Percentiles rank a stretch among this genome's conserved stretches.
phyloP scores from a whole-genome alignment of 208 protist genomes.

The Acanthamoeba lenticulata region DNA sequence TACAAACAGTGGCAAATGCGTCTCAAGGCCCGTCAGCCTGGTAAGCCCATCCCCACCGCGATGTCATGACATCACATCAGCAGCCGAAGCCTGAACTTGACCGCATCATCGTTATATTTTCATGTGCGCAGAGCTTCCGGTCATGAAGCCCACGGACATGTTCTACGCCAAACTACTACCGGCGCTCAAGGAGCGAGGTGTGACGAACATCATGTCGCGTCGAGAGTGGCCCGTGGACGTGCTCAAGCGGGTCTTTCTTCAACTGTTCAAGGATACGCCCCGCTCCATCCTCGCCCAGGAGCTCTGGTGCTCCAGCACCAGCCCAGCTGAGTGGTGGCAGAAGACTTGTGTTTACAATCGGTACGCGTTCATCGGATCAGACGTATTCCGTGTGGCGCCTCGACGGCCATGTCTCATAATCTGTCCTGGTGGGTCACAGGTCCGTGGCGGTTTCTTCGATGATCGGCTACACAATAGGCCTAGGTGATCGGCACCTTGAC shows the following conservation, averaged over 20 bases:
- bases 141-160: slow-evolving; percentile 76
- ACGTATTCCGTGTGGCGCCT: background rate
- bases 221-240: slow-evolving; percentile 78
- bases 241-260: slow-evolving; percentile 29
- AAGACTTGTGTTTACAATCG: slow-evolving; percentile 54
- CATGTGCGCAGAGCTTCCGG: background rate
- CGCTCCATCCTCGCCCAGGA: background rate
- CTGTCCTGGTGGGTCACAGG: background rate
- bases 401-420: background rate
- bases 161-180: slow-evolving; percentile 76
- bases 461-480: slow-evolving; percentile 94
- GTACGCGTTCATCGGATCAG: background rate
- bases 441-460: slow-evolving; percentile 91
- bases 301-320: slow-evolving; percentile 52
- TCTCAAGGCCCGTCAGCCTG: slow-evolving; percentile 20
- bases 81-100: background rate
- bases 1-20: slow-evolving; percentile 78
- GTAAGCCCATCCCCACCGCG: background rate
- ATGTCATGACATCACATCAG: background rate
- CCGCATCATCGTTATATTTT: background rate
- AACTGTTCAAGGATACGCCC: slow-evolving; percentile 75
- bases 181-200: slow-evolving; percentile 62
- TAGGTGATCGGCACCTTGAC: slow-evolving; percentile 96
- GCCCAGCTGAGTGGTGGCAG: slow-evolving; percentile 46
- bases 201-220: slow-evolving; percentile 63